phyloP scores from a whole-genome alignment of 306 rosid species.

The Cajanus cajan region DNA sequence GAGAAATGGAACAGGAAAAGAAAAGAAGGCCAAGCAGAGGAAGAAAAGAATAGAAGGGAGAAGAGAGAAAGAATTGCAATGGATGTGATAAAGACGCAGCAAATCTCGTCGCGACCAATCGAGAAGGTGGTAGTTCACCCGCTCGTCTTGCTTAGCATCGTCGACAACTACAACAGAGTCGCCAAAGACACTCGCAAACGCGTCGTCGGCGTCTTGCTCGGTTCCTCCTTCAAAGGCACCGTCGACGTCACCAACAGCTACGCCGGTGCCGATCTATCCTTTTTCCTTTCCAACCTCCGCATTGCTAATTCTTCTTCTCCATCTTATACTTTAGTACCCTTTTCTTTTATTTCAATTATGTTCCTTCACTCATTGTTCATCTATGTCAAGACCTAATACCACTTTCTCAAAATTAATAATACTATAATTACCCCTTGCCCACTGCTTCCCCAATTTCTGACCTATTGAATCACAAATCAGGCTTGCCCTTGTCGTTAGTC shows the following conservation, averaged over 20 bases:
- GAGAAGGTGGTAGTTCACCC: conserved; percentile 94
- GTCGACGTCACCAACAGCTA: conserved; percentile 89
- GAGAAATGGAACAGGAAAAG: neutral
- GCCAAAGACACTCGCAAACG: conserved; percentile 85
- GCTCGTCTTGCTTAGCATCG: conserved; percentile 81
- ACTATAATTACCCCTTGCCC: neutral
- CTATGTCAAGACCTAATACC: neutral
- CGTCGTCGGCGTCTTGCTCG: conserved; percentile 85
- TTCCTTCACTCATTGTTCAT: neutral
- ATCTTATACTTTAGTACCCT: neutral
- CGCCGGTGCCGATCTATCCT: conserved; percentile 64
- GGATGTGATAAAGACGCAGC: conserved; percentile 91
- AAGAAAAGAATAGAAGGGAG: neutral
- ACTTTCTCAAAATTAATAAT: neutral
- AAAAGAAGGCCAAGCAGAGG: neutral
- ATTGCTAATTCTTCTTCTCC: no score
- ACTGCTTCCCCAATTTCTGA: no score
- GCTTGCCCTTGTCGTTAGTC: no score
- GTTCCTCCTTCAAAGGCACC: conserved; percentile 73
- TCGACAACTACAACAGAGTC: conserved; percentile 86
- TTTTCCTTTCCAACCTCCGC: no score
- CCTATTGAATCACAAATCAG: neutral
- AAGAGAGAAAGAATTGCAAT: conserved; percentile 19
- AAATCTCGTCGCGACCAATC: conserved; percentile 63
- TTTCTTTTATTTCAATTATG: neutral